Conservation (phyloP, 208 protist species). For the Leishmania lainsoni region DNA sequence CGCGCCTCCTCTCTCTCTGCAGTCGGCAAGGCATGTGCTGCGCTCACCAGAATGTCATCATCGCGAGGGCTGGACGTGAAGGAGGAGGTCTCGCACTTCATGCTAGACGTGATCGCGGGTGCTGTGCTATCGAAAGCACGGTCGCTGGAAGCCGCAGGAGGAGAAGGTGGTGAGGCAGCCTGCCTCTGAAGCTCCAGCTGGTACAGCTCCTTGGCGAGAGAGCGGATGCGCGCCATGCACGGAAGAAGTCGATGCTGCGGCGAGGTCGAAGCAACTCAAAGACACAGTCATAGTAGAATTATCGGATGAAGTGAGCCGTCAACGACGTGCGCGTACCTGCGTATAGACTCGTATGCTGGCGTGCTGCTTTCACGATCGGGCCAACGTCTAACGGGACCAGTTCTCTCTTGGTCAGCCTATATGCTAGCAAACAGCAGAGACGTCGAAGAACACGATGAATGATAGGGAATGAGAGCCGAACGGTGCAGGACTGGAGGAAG, state of each 20-base stretch:
- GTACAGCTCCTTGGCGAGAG: constrained; percentile 38
- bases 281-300: not conserved
- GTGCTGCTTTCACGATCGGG: not conserved
- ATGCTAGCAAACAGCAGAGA: no score
- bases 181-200: constrained; percentile 32
- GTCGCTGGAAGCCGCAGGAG: not conserved
- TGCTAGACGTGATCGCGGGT: not conserved
- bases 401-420: not conserved
- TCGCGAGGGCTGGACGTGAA: not conserved
- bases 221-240: constrained; percentile 28
- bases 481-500: not conserved
- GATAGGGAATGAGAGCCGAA: not conserved
- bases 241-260: not conserved
- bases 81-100: not conserved
- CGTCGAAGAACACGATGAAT: not conserved
- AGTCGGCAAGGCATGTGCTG: not conserved
- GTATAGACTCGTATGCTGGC: not conserved
- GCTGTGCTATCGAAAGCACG: not conserved
- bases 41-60: not conserved
- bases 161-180: not conserved
- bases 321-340: not conserved
- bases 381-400: not conserved
- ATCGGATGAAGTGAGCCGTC: not conserved
- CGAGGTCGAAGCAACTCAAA: not conserved
- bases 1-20: not conserved